phyloP scores from a whole-genome alignment of 495 filamentous ascomycete species.

The Penicillium maclennaniae region DNA sequence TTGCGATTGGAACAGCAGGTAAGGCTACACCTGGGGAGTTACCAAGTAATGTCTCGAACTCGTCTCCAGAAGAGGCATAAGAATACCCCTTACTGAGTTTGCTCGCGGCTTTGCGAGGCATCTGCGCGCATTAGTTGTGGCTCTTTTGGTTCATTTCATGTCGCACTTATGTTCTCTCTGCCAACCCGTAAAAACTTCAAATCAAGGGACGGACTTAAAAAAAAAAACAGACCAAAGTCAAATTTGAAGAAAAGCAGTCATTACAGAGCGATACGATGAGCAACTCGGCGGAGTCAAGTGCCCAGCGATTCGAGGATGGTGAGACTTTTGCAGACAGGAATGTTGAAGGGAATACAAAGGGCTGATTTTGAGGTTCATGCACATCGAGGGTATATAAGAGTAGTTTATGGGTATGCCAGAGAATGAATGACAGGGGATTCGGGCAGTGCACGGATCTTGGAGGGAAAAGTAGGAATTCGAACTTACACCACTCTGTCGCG shows the following conservation, averaged over 20 bases:
- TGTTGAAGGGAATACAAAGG: background rate
- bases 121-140: background rate
- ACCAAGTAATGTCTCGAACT: slow-evolving; percentile 13
- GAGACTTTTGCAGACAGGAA: background rate
- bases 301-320: background rate
- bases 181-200: background rate
- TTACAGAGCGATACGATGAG: background rate
- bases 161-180: background rate
- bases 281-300: background rate
- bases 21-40: slow-evolving; percentile 14
- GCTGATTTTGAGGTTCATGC: background rate
- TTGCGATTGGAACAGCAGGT: slow-evolving; percentile 26
- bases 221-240: background rate
- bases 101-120: background rate
- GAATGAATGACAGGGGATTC: background rate
- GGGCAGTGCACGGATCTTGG: background rate
- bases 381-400: background rate
- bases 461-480: background rate
- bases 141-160: background rate
- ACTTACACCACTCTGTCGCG: background rate
- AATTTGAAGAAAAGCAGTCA: background rate
- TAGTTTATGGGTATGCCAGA: background rate
- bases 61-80: background rate
- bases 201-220: background rate
- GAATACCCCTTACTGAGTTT: background rate